Evolutionary conservation across 1,284 basidiomycete genomes (phyloP), one percentile per base, ranked within the genome.

Genomic region (Puccinia polysora): DNA sequence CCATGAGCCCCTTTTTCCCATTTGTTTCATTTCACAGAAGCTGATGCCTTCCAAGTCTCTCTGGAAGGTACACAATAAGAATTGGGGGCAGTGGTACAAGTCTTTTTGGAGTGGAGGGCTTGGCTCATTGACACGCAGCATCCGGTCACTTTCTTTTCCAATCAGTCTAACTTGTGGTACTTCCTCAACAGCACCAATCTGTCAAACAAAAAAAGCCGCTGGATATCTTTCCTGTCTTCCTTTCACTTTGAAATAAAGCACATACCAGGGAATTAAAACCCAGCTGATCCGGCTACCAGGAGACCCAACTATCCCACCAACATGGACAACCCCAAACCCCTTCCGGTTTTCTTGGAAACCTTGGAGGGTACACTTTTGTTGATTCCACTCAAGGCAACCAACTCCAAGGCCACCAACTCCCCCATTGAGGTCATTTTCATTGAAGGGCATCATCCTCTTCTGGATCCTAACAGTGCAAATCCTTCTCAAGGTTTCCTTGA

Each of bases 21-120:
- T 74, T 18, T 49, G 18, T n/a, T 74, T 25, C 36, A 23, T 28
- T 28, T 74, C 73, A 2, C 25, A 49, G 15, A 74, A 74, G 52
- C 45, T 58, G 32, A 34, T 38, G 28, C 12, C 56, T 2, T 40
- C 38, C 1, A 65, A 74, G 40, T 1, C 47, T 1, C 1, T 43
- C 1, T 64, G 62, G 62, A n/a, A 64, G 28, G 47, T 50, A 2
- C 43, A 64, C 28, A 45, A 64, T 49, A 64, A 36, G 62, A 64
- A 32, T 18, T 64, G 4, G 23, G 20, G 2, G 62, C 45, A 7
- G 34, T 64, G 6, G 40, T 64, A 14, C 12, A 5, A 4, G 25
- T 23, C 1, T 65, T 52, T 53, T 7, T 23, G 5, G 50, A 52
- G 25, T 65, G 64, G 50, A 18, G 34, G 28, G 47, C 64, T 14